A percentile compares a stretch with the other conserved stretches of the same genome.
These are phyloP conservation scores for Sporopachydermia quercuum DNA, from an alignment of 805 yeast genomes.

Conservation along the genomic window DNA sequence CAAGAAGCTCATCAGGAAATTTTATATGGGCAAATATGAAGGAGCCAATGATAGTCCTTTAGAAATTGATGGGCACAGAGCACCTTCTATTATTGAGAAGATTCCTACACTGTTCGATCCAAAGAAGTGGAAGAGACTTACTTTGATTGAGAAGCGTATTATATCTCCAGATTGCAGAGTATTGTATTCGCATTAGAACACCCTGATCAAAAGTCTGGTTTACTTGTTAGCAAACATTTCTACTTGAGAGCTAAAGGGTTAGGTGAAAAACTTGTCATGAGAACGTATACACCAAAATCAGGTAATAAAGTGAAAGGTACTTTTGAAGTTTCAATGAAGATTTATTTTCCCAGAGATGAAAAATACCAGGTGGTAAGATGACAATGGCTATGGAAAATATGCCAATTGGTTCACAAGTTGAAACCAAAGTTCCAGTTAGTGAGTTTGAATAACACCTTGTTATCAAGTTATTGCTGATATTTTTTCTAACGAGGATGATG, in stretches of 20 bases:
- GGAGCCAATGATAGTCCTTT: neutral
- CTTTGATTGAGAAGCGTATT: constrained; percentile 11
- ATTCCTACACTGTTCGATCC: constrained; percentile 15
- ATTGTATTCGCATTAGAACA: constrained; percentile 18
- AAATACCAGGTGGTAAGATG: constrained; percentile 20
- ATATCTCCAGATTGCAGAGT: constrained; percentile 18
- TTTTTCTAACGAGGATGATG: constrained; percentile 27
- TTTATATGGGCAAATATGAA: constrained; percentile 15
- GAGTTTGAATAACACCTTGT: constrained; percentile 30
- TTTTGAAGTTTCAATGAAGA: constrained; percentile 19
- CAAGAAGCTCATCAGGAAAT: constrained; percentile 14
- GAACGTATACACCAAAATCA: constrained; percentile 23
- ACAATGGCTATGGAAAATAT: constrained; percentile 16
- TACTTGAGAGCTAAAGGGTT: constrained; percentile 16
- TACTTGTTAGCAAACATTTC: constrained; percentile 21
- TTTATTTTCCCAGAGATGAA: constrained; percentile 19
- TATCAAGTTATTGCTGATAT: constrained; percentile 36
- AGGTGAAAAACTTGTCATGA: constrained; percentile 15
- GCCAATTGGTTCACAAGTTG: constrained; percentile 13
- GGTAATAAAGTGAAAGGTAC: constrained; percentile 15
- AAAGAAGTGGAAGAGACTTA: constrained; percentile 16
- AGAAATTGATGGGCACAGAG: no score
- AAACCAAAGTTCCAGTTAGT: constrained; percentile 20
- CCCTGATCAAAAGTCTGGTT: constrained; percentile 18
- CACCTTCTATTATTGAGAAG: constrained; percentile 1